These are phyloP conservation scores for Euphorbia celastroides DNA, from an alignment of 441 rosid species.

Conservation along the genomic window DNA sequence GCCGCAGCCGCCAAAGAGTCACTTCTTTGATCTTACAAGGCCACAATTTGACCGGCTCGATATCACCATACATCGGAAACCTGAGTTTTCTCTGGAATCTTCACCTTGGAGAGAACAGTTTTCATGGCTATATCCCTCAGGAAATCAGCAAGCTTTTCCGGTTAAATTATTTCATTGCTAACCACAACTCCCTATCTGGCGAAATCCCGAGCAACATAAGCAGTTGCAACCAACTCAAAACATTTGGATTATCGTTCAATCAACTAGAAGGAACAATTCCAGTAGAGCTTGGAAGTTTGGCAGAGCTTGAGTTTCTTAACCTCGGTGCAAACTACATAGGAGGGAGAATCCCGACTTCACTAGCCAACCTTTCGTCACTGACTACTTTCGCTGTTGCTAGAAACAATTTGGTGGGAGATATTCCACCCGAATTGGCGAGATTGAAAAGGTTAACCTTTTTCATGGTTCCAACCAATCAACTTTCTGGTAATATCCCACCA, in stretches of 20 bases:
- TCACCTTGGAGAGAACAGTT: background rate
- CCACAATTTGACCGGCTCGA: background rate
- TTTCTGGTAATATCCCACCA: constrained; percentile 9
- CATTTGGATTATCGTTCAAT: background rate
- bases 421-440: background rate
- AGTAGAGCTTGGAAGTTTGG: background rate
- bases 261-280: constrained; percentile 4
- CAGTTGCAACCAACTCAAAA: background rate
- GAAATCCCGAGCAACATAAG: constrained; percentile 5
- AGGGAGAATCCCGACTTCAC: background rate
- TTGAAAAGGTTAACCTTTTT: background rate
- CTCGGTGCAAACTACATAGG: background rate
- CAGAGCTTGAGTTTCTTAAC: background rate
- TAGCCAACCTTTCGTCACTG: background rate
- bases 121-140: background rate
- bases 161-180: background rate
- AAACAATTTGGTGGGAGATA: background rate
- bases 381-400: background rate
- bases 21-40: background rate
- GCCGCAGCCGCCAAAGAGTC: background rate
- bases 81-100: constrained; percentile 6
- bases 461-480: background rate
- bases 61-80: constrained; percentile 1
- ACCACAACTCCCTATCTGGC: background rate
- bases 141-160: background rate